A percentile compares a stretch with the other conserved stretches of the same genome.
phyloP scores from a whole-genome alignment of 352 stramenopile species.

The Globisporangium paroecandrum region DNA sequence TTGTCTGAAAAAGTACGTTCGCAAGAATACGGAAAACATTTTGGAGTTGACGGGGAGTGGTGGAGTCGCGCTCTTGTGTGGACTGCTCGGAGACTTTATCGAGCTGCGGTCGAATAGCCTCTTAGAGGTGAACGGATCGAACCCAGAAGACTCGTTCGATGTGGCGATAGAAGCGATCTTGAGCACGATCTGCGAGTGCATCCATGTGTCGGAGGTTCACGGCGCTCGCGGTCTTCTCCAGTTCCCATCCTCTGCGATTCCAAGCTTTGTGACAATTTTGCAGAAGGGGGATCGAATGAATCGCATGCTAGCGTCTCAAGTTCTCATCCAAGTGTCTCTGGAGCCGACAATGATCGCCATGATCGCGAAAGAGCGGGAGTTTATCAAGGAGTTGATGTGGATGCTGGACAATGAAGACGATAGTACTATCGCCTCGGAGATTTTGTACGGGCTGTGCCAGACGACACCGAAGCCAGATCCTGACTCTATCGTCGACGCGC shows the following conservation, averaged over 20 bases:
- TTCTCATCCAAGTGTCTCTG: constrained; percentile 61
- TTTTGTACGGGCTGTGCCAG: constrained; percentile 62
- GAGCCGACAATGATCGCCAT: constrained; percentile 54
- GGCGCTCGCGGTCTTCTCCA: constrained; percentile 40
- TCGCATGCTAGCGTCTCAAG: constrained; percentile 69
- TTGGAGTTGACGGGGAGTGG: constrained; percentile 53
- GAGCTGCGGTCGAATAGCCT: constrained; percentile 38
- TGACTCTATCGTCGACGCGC: constrained; percentile 20
- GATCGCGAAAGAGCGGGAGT: constrained; percentile 48
- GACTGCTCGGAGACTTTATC: constrained; percentile 55
- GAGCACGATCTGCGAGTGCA: constrained; percentile 71
- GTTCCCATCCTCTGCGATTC: constrained; percentile 50
- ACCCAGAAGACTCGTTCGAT: constrained; percentile 52
- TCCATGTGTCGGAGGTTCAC: constrained; percentile 47
- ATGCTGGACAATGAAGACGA: constrained; percentile 75
- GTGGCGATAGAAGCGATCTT: constrained; percentile 70
- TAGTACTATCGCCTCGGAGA: constrained; percentile 66
- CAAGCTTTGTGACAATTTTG: constrained; percentile 61
- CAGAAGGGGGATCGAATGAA: constrained; percentile 56
- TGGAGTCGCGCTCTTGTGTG: constrained; percentile 50
- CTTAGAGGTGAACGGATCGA: constrained; percentile 18
- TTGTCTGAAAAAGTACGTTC: constrained; percentile 70
- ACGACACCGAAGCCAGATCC: constrained; percentile 32
- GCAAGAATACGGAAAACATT: constrained; percentile 75
- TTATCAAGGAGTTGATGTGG: constrained; percentile 68